These are phyloP conservation scores for Didymellaceae sp. DNA, from an alignment of 2,329 filamentous ascomycete species.

Conservation along the genomic window DNA sequence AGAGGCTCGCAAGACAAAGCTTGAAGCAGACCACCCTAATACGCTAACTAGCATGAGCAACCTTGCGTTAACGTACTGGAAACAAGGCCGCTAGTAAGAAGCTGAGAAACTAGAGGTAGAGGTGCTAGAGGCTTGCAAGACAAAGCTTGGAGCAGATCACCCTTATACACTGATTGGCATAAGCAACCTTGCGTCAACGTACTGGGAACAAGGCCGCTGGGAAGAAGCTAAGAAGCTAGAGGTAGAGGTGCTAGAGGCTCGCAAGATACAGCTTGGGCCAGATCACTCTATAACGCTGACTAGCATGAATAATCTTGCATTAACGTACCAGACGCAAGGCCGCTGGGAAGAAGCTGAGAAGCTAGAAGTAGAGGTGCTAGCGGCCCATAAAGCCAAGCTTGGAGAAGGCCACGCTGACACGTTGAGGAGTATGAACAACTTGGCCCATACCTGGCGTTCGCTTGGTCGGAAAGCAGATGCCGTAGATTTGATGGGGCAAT, in stretches of 20 bases:
- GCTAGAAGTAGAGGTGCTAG: neutral
- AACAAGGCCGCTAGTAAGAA: too few relatives aligned
- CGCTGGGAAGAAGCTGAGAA: neutral
- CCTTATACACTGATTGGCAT: neutral
- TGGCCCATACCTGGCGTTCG: too few relatives aligned
- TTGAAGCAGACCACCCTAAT: neutral
- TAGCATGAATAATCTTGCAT: neutral
- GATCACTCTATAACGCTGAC: too few relatives aligned
- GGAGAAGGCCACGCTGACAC: slow-evolving; percentile 14
- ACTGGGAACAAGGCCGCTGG: neutral
- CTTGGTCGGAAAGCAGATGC: too few relatives aligned
- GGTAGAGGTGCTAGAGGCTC: too few relatives aligned
- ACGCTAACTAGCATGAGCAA: neutral
- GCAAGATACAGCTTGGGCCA: too few relatives aligned
- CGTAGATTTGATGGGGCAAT: too few relatives aligned
- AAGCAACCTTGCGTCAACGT: neutral
- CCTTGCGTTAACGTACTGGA: too few relatives aligned
- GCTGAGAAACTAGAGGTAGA: too few relatives aligned
- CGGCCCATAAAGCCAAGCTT: neutral
- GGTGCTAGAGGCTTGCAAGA: too few relatives aligned
- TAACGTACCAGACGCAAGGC: neutral
- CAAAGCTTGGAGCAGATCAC: too few relatives aligned
- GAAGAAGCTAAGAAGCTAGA: too few relatives aligned
- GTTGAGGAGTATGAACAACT: slow-evolving; percentile 10
- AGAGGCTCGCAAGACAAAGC: neutral